A percentile compares a stretch with the other conserved stretches of the same genome.
phyloP scores from a whole-genome alignment of 352 stramenopile genomes.

The Globisporangium cylindrosporum region DNA sequence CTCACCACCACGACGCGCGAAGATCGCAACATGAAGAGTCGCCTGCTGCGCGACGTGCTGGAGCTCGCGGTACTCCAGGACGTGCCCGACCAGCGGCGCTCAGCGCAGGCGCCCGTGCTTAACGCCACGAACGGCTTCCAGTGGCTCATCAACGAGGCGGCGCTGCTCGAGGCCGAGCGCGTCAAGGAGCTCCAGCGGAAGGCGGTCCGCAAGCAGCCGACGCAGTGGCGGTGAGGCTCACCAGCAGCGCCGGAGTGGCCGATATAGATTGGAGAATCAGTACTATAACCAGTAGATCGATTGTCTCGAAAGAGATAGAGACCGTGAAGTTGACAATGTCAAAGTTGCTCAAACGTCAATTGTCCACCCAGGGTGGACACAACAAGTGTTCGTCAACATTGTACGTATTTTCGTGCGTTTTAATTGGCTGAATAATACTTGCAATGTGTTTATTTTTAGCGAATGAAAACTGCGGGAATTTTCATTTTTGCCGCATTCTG shows the following conservation, averaged over 20 bases:
- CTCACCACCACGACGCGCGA: conserved; percentile 66
- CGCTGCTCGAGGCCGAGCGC: conserved; percentile 49
- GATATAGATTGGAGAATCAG: background rate
- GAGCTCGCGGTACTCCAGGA: conserved; percentile 58
- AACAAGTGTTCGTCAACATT: too few species aligned
- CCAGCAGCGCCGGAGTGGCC: background rate
- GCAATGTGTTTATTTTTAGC: background rate
- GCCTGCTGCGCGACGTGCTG: conserved; percentile 66
- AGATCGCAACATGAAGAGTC: conserved; percentile 79
- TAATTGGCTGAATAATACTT: conserved; percentile 1
- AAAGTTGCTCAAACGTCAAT: too few species aligned
- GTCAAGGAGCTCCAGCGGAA: conserved; percentile 46
- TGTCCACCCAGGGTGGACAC: too few species aligned
- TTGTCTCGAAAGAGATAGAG: too few species aligned
- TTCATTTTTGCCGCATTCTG: background rate
- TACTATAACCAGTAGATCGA: too few species aligned
- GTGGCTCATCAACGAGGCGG: conserved; percentile 71
- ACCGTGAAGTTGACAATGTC: background rate
- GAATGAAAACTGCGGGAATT: background rate
- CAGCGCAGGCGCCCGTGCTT: conserved; percentile 33
- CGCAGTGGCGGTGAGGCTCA: conserved; percentile 31
- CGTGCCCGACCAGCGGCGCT: conserved; percentile 40
- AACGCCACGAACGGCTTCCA: conserved; percentile 63
- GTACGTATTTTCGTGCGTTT: background rate
- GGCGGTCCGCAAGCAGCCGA: conserved; percentile 37